phyloP scores from a whole-genome alignment of 805 yeast species.

The Maudiozyma saulgeensis region DNA sequence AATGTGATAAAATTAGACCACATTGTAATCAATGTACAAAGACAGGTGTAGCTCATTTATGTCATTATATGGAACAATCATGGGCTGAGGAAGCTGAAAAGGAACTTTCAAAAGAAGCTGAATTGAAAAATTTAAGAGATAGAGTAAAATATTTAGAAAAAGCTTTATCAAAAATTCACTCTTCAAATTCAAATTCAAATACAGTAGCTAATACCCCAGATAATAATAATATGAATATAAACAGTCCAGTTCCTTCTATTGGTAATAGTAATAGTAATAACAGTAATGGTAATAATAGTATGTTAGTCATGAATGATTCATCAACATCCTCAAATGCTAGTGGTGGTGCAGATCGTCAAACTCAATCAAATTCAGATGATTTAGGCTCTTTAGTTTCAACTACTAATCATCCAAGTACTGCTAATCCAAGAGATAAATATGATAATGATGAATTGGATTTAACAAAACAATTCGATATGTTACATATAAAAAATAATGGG shows the following conservation, averaged over 20 bases:
- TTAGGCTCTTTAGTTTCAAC: background rate
- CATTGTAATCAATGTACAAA: conserved; percentile 48
- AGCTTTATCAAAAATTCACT: conserved; percentile 28
- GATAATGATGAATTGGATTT: conserved; percentile 31
- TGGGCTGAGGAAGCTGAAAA: conserved; percentile 47
- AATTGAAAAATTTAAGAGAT: conserved; percentile 44
- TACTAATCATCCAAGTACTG: background rate
- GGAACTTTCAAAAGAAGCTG: conserved; percentile 38
- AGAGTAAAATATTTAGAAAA: conserved; percentile 45
- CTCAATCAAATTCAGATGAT: too few relatives aligned
- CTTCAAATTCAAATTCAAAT: conserved; percentile 3
- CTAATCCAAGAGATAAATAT: conserved; percentile 11
- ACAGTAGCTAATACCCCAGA: conserved; percentile 16
- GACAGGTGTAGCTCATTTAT: conserved; percentile 49
- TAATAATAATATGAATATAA: conserved; percentile 1
- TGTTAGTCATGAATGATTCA: background rate
- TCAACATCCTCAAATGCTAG: background rate
- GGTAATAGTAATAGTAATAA: background rate
- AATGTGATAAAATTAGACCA: conserved; percentile 43
- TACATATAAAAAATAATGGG: conserved; percentile 35
- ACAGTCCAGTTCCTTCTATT: background rate
- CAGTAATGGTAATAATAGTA: background rate
- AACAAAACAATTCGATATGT: conserved; percentile 36
- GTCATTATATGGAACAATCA: conserved; percentile 49
- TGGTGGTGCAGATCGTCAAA: too few relatives aligned